These are phyloP conservation scores for Teratosphaeria pseudoeucalypti DNA, from an alignment of 2,329 filamentous ascomycete species.

Conservation along the genomic window DNA sequence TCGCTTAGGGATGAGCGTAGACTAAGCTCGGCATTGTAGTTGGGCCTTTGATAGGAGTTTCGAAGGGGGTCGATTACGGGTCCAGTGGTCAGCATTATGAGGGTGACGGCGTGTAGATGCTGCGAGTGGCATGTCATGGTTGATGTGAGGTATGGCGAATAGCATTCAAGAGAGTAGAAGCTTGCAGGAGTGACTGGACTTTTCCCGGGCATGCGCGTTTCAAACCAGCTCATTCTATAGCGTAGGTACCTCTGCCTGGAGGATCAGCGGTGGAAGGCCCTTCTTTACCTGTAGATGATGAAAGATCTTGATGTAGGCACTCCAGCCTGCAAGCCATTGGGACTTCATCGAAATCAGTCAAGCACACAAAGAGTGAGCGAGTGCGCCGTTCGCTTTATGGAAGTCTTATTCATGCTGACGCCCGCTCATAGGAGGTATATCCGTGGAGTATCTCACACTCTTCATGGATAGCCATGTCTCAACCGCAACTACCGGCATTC, in stretches of 20 bases:
- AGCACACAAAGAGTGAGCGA: background rate
- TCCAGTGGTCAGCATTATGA: background rate
- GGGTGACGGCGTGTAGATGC: background rate
- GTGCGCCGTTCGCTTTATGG: background rate
- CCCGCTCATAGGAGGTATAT: background rate
- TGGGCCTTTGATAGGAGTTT: background rate
- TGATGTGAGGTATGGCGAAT: background rate
- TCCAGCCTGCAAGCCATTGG: no score
- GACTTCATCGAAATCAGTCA: no score
- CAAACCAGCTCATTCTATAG: background rate
- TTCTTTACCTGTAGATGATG: background rate
- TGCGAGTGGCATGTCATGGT: background rate
- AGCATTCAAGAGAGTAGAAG: background rate
- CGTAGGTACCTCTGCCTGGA: background rate
- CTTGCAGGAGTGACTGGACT: background rate
- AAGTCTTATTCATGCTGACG: background rate
- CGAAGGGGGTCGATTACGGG: background rate
- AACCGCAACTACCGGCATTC: background rate
- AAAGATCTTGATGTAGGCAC: no score
- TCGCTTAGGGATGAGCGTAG: slow-evolving; percentile 35
- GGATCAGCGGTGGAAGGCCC: background rate
- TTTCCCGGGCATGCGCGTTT: background rate
- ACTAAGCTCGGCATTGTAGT: slow-evolving; percentile 7
- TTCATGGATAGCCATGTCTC: background rate
- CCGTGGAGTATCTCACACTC: background rate